Conservation (phyloP, 192 early-diverging fungal genomes). For the Rhizophagus clarus region DNA sequence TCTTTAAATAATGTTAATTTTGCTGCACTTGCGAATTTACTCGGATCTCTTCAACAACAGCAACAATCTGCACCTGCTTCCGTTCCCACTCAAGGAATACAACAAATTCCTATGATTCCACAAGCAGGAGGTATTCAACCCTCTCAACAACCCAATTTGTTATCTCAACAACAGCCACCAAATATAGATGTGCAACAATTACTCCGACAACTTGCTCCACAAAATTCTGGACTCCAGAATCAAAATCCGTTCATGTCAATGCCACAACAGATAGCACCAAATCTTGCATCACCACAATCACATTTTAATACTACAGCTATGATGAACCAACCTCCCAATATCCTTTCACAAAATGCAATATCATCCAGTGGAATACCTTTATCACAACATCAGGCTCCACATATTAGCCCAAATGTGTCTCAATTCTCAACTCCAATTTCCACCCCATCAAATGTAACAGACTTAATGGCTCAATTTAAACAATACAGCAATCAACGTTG, state of each 20-base stretch:
- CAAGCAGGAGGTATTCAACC: conserved; percentile 4
- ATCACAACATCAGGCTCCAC: conserved; percentile 29
- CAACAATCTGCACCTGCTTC: not conserved
- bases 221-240: conserved; percentile 17
- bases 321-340: conserved; percentile 20
- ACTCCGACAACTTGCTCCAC: conserved; percentile 33
- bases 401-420: conserved; percentile 15
- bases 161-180: conserved; percentile 33
- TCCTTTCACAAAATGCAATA: not conserved
- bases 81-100: conserved; percentile 9
- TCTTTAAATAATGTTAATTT: conserved; percentile 35
- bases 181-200: conserved; percentile 34
- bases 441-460: conserved; percentile 24
- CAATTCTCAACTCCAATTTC: conserved; percentile 19
- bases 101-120: conserved; percentile 15
- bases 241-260: conserved; percentile 25
- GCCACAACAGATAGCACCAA: conserved; percentile 10
- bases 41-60: conserved; percentile 17
- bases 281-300: conserved; percentile 23
- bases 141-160: conserved; percentile 21
- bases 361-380: not conserved
- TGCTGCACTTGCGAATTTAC: conserved; percentile 32
- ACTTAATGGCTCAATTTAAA: conserved; percentile 35
- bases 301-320: conserved; percentile 8
- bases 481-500: conserved; percentile 30